Evolutionary conservation across 2,329 filamentous ascomycete genomes (phyloP).

Genomic region (Stemphylium beticola): DNA sequence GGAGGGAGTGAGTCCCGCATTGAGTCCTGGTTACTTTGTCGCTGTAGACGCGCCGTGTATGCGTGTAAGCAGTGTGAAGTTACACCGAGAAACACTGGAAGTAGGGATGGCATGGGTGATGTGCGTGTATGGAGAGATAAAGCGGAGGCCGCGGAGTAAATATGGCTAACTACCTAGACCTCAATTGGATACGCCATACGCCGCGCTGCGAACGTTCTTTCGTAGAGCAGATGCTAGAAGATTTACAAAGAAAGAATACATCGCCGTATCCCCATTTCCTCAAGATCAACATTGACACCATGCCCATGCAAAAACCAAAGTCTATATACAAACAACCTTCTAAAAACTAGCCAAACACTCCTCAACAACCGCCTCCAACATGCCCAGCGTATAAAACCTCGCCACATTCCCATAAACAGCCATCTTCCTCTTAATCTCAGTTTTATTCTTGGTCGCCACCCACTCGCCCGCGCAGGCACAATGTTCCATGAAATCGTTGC

Average conservation of each 20-base stretch:
- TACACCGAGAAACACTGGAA: not conserved
- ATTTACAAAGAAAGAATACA: too few relatives aligned
- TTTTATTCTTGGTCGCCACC: slow-evolving; percentile 72
- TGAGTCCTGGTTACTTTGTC: not conserved
- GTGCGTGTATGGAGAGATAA: too few relatives aligned
- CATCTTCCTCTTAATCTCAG: slow-evolving; percentile 69
- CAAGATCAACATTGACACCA: too few relatives aligned
- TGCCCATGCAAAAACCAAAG: not conserved
- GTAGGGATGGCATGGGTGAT: too few relatives aligned
- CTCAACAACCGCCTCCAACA: slow-evolving; percentile 78
- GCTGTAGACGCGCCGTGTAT: slow-evolving; percentile 5
- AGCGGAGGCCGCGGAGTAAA: too few relatives aligned
- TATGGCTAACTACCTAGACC: too few relatives aligned
- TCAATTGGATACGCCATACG: too few relatives aligned
- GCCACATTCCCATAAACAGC: slow-evolving; percentile 77
- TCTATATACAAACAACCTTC: not conserved
- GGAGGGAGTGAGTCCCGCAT: too few relatives aligned
- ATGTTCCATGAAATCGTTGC: slow-evolving; percentile 96
- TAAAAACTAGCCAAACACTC: slow-evolving; percentile 61
- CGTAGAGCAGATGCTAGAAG: too few relatives aligned
- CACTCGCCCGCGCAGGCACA: slow-evolving; percentile 91
- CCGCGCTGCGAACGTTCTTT: too few relatives aligned
- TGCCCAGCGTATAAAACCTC: slow-evolving; percentile 77
- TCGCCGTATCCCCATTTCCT: too few relatives aligned
- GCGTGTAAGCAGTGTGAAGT: not conserved